A percentile compares a stretch with the other conserved stretches of the same genome.
phyloP scores from a whole-genome alignment of 2,329 filamentous ascomycete genomes.

The Colletotrichum neosansevieriae region DNA sequence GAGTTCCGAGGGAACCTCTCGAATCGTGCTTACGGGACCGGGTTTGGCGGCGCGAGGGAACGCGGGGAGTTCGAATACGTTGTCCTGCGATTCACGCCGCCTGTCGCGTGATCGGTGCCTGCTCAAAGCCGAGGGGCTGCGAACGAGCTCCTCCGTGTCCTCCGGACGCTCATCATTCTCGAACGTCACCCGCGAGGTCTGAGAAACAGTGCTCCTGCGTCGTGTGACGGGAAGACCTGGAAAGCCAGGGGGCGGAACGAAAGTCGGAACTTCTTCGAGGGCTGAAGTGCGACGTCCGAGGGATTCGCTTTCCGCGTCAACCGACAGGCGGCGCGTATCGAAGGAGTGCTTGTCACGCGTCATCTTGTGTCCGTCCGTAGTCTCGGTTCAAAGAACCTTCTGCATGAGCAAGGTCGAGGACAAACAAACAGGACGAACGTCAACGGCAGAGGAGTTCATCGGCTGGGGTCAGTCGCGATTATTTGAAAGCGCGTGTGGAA shows the following conservation, averaged over 20 bases:
- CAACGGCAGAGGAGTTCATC: neutral
- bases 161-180: conserved; percentile 18
- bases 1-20: conserved; percentile 25
- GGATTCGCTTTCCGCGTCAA: conserved; percentile 6
- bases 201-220: conserved; percentile 27
- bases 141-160: conserved; percentile 30
- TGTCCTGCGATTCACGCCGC: conserved; percentile 26
- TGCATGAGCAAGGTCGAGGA: neutral
- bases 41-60: conserved; percentile 29
- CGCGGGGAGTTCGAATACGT: conserved; percentile 24
- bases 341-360: conserved; percentile 3
- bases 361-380: conserved; percentile 12
- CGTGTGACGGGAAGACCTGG: conserved; percentile 25
- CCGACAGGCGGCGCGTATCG: conserved; percentile 22
- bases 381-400: neutral
- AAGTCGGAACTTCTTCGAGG: conserved; percentile 25
- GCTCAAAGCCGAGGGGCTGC: conserved; percentile 18
- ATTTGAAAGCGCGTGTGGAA: neutral
- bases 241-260: conserved; percentile 22
- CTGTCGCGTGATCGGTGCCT: conserved; percentile 24
- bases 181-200: conserved; percentile 27
- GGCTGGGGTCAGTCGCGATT: neutral
- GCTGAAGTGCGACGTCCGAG: conserved; percentile 29
- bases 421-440: neutral
- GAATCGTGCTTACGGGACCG: conserved; percentile 33